Base-by-base conservation (phyloP, 352 stramenopile genomes). In the Blastocystis sp. region DNA sequence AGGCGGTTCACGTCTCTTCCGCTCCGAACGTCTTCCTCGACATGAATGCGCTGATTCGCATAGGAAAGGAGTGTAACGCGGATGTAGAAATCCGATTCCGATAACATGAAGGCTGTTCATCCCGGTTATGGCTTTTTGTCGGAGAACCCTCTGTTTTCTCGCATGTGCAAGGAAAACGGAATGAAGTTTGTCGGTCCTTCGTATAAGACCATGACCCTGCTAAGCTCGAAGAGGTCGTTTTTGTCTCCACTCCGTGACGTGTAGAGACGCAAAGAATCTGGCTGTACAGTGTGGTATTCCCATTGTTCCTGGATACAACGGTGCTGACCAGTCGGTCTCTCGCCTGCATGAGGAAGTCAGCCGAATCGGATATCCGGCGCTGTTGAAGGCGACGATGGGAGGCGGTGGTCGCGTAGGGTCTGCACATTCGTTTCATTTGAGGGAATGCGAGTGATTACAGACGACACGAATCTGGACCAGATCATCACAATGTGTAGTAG, bases 141-240 rank as follows among this genome's bases (percentile, higher is more conserved):
- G 34, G 92, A 96, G 88, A 96, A 94, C 78, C 89, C 91, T 21
- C 87, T 84, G 21, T 96, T 96, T 71, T 88, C 89, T 14, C 84
- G 90, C 34, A 89, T 90, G 4, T 94, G 91, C 38, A 48, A 40
- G 7, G 87, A 88, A 4, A 90, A 93, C 16, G 90, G 89, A 38
- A 88, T 97, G 36, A 91, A 92, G 87, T 97, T 97, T 84, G 94
- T 97, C 40, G 93, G 93, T 1, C 93, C 93, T 0, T 90, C 92
- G 0, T 88, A 92, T 29, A 88, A 91, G 46, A 92, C 93, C 29
- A 97, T 97, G 76, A 87, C 93, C 65, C 89, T 91, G 44, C 96
- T 97, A 92, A 93, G 93, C 76, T 94, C 90, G 34, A 97, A 97
- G 90, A 88, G 53, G 56, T 86, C 2, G 38, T 44, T 0, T 21